These are phyloP conservation scores for Pseudomicrostroma phylloplanum DNA, from an alignment of 1,284 basidiomycete species.

Conservation along the genomic window DNA sequence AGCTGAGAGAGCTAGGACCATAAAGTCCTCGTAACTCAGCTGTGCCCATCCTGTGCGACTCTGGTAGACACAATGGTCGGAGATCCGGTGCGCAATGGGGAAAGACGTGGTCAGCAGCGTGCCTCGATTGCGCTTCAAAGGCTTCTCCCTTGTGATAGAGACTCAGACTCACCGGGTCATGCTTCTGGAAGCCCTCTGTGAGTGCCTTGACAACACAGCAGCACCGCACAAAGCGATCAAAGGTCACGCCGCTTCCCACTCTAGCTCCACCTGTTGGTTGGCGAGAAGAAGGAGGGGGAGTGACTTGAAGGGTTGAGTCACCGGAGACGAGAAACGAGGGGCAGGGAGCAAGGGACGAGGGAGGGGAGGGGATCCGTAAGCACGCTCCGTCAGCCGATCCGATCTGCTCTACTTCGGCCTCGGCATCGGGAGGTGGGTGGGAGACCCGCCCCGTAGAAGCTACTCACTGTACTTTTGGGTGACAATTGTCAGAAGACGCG, in stretches of 20 bases:
- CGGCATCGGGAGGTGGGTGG: no score
- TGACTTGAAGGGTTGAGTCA: not conserved
- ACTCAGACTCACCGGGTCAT: conserved; percentile 17
- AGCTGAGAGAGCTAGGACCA: not conserved
- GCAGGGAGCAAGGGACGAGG: not conserved
- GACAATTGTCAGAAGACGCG: conserved; percentile 31
- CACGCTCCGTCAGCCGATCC: no score
- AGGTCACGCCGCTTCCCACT: conserved; percentile 21
- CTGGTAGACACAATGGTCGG: not conserved
- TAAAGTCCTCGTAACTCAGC: conserved; percentile 15
- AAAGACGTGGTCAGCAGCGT: no score
- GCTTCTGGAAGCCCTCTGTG: conserved; percentile 36
- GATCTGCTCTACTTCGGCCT: no score
- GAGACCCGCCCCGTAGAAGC: not conserved
- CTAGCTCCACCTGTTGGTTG: not conserved
- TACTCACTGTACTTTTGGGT: conserved; percentile 41
- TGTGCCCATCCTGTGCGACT: conserved; percentile 15
- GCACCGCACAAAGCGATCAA: conserved; percentile 35
- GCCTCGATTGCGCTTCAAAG: no score
- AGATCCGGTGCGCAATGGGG: no score
- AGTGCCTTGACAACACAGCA: conserved; percentile 41
- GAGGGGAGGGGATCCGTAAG: not conserved
- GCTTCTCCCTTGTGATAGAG: no score
- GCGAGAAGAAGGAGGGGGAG: not conserved
- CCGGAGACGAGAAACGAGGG: not conserved